These are phyloP conservation scores for Clonostachys solani DNA, from an alignment of 2,329 filamentous ascomycete species.

Conservation along the genomic window DNA sequence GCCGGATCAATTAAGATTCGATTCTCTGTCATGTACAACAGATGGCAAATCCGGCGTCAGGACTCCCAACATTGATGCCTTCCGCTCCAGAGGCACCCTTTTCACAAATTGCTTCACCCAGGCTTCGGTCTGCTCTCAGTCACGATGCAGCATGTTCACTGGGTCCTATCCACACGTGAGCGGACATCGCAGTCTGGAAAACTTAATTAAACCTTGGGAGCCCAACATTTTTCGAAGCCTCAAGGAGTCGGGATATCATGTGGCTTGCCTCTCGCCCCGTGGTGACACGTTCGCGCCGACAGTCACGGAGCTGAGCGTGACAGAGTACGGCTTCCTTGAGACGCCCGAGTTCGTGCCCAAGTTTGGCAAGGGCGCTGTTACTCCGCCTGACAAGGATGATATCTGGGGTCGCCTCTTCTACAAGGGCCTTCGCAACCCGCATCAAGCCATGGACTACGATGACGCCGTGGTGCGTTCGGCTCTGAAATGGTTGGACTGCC, in stretches of 20 bases:
- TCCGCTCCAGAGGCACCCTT: conserved; percentile 25
- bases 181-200: conserved; percentile 38
- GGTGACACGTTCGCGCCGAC: conserved; percentile 35
- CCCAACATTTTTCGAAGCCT: conserved; percentile 38
- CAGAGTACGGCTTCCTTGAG: conserved; percentile 38
- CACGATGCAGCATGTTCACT: conserved; percentile 40
- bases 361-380: conserved; percentile 9
- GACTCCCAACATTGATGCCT: conserved; percentile 36
- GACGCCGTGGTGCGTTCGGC: conserved; percentile 34
- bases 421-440: conserved; percentile 27
- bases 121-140: conserved; percentile 40
- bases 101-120: conserved; percentile 42
- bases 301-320: conserved; percentile 36
- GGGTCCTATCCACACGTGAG: conserved; percentile 39
- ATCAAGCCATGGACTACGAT: conserved; percentile 35
- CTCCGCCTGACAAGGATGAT: conserved; percentile 16
- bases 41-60: conserved; percentile 14
- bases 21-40: conserved; percentile 28
- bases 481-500: conserved; percentile 35
- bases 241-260: conserved; percentile 38
- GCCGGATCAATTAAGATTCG: conserved; percentile 41
- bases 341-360: conserved; percentile 24
- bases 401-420: conserved; percentile 36
- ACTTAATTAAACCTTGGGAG: conserved; percentile 43
- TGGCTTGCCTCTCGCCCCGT: conserved; percentile 36